These are phyloP conservation scores for Arachis monticola DNA, from an alignment of 331 rosid genomes.

Conservation along the genomic window DNA sequence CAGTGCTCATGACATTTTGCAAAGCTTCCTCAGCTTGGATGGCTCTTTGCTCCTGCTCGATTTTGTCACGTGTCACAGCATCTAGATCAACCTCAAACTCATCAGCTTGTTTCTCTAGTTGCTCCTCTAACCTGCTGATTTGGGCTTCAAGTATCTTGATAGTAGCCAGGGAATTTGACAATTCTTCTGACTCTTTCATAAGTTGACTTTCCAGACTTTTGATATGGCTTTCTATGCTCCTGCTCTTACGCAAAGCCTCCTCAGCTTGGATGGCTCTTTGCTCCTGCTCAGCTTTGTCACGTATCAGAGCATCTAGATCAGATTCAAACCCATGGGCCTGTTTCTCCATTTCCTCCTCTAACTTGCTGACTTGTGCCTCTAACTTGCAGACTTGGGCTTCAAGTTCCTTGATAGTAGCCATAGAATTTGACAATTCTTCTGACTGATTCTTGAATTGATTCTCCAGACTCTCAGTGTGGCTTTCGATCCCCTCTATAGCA, in stretches of 20 bases:
- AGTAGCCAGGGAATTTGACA: neutral
- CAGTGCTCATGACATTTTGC: too few species aligned
- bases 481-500: conserved; percentile 47
- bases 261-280: conserved; percentile 92
- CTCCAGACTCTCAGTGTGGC: conserved; percentile 66
- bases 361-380: conserved; percentile 62
- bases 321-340: conserved; percentile 73
- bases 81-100: neutral
- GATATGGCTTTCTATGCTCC: neutral
- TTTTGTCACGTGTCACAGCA: neutral
- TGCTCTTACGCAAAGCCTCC: conserved; percentile 46
- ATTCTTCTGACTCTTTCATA: neutral
- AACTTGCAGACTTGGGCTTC: conserved; percentile 64
- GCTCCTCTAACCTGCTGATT: neutral
- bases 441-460: conserved; percentile 58
- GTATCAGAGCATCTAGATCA: conserved; percentile 66
- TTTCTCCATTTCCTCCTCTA: conserved; percentile 86
- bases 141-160: neutral
- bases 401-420: conserved; percentile 60
- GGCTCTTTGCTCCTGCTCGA: neutral
- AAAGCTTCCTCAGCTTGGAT: neutral
- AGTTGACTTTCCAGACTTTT: neutral
- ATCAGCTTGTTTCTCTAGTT: neutral
- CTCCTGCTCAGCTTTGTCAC: conserved; percentile 86
- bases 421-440: conserved; percentile 55